Conservation (phyloP, 352 stramenopile species). For the Peronospora tabacina region DNA sequence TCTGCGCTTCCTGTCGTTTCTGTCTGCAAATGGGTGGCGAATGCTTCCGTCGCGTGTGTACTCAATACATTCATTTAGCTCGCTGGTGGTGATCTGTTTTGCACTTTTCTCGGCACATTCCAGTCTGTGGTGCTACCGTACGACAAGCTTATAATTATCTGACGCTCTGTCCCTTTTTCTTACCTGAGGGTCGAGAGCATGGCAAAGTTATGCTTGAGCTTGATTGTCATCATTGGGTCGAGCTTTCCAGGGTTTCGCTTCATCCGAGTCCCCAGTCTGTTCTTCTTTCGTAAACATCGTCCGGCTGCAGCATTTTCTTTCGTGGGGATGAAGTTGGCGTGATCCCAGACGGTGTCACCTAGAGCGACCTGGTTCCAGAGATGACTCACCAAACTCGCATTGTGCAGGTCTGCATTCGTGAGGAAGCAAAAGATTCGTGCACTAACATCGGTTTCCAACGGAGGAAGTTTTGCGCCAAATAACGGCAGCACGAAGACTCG, state of each 20-base stretch:
- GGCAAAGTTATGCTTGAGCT: constrained; percentile 17
- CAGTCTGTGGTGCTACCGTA: constrained; percentile 20
- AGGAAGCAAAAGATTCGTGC: constrained; percentile 64
- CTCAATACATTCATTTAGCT: constrained; percentile 7
- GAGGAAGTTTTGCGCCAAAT: constrained; percentile 53
- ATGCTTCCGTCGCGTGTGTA: constrained; percentile 2
- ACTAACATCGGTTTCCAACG: constrained; percentile 52
- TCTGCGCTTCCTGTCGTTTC: not conserved
- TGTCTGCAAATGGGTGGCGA: not conserved
- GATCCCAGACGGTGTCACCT: constrained; percentile 66
- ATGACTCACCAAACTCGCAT: constrained; percentile 75
- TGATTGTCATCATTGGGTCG: constrained; percentile 8
- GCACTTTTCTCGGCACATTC: constrained; percentile 7
- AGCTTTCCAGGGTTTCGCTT: not conserved
- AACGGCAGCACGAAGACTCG: constrained; percentile 63
- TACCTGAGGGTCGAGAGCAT: constrained; percentile 24
- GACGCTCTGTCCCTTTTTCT: constrained; percentile 12
- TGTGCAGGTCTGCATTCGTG: constrained; percentile 71
- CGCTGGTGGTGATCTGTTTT: constrained; percentile 3
- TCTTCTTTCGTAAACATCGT: constrained; percentile 12
- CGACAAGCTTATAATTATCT: constrained; percentile 26
- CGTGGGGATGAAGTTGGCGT: constrained; percentile 52
- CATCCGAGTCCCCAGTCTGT: constrained; percentile 3
- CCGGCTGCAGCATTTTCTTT: constrained; percentile 8
- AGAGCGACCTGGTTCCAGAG: constrained; percentile 77